phyloP scores from a whole-genome alignment of 2,329 filamentous ascomycete species.

The Trichoderma endophyticum region DNA sequence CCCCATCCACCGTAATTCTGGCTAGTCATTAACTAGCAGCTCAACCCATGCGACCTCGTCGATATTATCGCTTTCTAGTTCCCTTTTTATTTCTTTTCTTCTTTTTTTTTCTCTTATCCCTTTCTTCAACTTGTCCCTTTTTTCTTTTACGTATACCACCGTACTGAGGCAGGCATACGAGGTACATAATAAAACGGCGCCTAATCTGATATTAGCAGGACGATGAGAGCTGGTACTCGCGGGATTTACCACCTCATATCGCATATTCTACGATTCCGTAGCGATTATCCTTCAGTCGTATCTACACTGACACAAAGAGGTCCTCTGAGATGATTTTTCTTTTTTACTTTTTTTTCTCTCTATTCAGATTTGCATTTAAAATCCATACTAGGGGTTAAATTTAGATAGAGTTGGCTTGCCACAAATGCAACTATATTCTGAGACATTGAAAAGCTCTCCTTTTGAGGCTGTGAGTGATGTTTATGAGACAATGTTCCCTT shows the following conservation, averaged over 20 bases:
- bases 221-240: constrained; percentile 5
- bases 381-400: constrained; percentile 26
- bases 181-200: constrained; percentile 14
- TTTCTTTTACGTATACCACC: neutral
- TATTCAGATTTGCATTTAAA: constrained; percentile 21
- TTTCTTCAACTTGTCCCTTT: neutral
- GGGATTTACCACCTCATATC: neutral
- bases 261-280: constrained; percentile 6
- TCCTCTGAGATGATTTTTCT: constrained; percentile 4
- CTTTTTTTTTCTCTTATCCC: neutral
- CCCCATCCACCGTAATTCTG: constrained; percentile 4
- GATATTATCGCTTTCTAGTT: neutral
- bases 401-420: constrained; percentile 28
- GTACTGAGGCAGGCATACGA: neutral
- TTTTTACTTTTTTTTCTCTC: neutral
- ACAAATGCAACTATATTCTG: constrained; percentile 30
- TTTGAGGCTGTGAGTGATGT: neutral
- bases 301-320: constrained; percentile 6
- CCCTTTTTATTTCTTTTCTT: neutral
- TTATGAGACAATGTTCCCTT: neutral
- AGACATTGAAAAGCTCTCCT: neutral
- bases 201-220: constrained; percentile 17
- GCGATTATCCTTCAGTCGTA: constrained; percentile 14
- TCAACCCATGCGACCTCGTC: neutral
- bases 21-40: neutral